Base-by-base conservation (phyloP, 176 grass and related monocot genomes). In the Rhynchospora pubera region DNA sequence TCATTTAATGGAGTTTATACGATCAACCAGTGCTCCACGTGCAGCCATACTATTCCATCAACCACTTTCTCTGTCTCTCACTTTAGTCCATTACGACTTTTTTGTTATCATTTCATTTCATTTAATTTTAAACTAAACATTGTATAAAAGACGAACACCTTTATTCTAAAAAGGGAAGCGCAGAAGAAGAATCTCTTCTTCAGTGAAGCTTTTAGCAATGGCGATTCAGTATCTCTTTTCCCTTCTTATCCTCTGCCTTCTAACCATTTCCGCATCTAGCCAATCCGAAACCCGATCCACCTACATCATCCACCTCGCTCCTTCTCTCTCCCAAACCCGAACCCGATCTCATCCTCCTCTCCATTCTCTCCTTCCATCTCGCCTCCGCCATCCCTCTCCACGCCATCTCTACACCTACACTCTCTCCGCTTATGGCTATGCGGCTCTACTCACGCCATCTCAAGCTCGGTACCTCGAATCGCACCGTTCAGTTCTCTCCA, bases 381-480 rank as follows among this genome's bases (percentile, higher is more conserved):
- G 47, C 43, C 57, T 81, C 34, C 79, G 42, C 6, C 58, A 65
- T 48, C 79, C 79, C 10, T 47, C 57, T 16, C 79, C 79, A 2
- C 16, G 45, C 39, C 43, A 81, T 65, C 79, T 81, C 9, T 81
- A 81, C 79, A 62, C 79, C 4, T 81, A 81, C 59, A 63, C 59
- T 24, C 57, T 64, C 81, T 81, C 92, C 2, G 34, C 88, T 18
- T 87, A 89, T 22, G 95, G 95, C 9, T 51, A 92, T 55, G 92
- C 92, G 0, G 92, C 90, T 16, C 70, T 79, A 2, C 92, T 97
- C 5, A 93, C 90, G 42, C 78, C 77, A 1, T 61, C 73, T 0
- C 87, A 85, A 80, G 88, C 89, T 8, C 83, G 52, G 57, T 90
- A 64, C 82, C 79, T 97, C 45, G 77, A 18, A 6, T 24, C 84